Evolutionary conservation across 179 eudicot genomes (phyloP).

Genomic region (Spinacia oleracea): DNA sequence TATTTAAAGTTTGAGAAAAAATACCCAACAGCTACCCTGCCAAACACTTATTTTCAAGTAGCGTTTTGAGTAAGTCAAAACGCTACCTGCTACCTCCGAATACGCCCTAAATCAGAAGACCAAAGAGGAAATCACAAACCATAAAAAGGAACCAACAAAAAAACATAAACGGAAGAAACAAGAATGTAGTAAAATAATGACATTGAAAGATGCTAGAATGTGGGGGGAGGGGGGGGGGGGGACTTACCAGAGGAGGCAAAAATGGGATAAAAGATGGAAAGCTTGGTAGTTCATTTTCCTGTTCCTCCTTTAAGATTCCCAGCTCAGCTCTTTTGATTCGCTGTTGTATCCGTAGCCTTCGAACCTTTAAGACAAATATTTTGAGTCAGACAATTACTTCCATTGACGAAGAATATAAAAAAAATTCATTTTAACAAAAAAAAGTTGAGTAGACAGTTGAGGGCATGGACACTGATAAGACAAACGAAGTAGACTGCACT

Average conservation of each 20-base stretch:
- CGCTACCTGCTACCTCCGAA: too few species aligned
- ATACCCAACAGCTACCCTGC: too few species aligned
- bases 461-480: neutral
- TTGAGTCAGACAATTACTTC: neutral
- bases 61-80: too few species aligned
- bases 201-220: neutral
- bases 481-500: neutral
- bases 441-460: neutral
- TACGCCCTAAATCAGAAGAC: too few species aligned
- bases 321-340: constrained; percentile 77
- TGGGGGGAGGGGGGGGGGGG: too few species aligned
- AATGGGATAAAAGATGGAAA: constrained; percentile 96
- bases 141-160: too few species aligned
- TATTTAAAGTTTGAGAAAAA: too few species aligned
- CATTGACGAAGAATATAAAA: neutral
- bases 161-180: too few species aligned
- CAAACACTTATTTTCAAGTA: too few species aligned
- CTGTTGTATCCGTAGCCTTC: constrained; percentile 90
- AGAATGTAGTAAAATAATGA: too few species aligned
- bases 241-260: constrained; percentile 87
- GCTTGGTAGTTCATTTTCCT: constrained; percentile 78
- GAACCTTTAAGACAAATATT: constrained; percentile 55
- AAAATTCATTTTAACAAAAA: neutral
- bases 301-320: constrained; percentile 66
- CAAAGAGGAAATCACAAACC: too few species aligned